Conservation (phyloP, 768 basidiomycete species). For the Agaricus subrufescens region DNA sequence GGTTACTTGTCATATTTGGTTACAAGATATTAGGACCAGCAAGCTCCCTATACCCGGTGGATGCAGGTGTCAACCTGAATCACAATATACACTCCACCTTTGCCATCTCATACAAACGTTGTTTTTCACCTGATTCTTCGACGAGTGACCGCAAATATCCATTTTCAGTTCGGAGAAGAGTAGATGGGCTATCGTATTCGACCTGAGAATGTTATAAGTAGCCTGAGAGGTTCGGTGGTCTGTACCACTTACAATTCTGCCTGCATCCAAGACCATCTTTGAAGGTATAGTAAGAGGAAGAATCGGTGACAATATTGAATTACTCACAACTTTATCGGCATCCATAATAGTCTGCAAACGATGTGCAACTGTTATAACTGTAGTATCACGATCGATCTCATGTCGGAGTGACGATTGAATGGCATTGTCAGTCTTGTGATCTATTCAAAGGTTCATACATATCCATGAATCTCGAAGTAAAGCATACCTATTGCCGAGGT, state of each 20-base stretch:
- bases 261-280: slow-evolving; percentile 44
- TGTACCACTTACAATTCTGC: slow-evolving; percentile 24
- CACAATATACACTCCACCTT: too few relatives aligned
- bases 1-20: too few relatives aligned
- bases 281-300: background rate
- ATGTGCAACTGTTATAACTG: slow-evolving; percentile 4
- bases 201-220: slow-evolving; percentile 22
- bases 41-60: too few relatives aligned
- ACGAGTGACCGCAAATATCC: slow-evolving; percentile 51
- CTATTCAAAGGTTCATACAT: slow-evolving; percentile 22
- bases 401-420: slow-evolving; percentile 65
- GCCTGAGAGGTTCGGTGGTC: too few relatives aligned
- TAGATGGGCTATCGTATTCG: slow-evolving; percentile 50
- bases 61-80: too few relatives aligned
- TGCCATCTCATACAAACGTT: slow-evolving; percentile 38
- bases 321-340: slow-evolving; percentile 43
- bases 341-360: slow-evolving; percentile 53
- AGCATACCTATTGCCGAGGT: slow-evolving; percentile 39
- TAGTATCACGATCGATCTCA: slow-evolving; percentile 25
- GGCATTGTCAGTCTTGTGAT: slow-evolving; percentile 58
- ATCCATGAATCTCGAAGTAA: slow-evolving; percentile 22
- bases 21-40: too few relatives aligned
- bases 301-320: background rate
- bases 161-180: slow-evolving; percentile 46
- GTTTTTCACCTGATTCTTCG: slow-evolving; percentile 52